A percentile compares a stretch with the other conserved stretches of the same genome.
Conservation (phyloP, 345 rosid species). For the Sapria himalayana region DNA sequence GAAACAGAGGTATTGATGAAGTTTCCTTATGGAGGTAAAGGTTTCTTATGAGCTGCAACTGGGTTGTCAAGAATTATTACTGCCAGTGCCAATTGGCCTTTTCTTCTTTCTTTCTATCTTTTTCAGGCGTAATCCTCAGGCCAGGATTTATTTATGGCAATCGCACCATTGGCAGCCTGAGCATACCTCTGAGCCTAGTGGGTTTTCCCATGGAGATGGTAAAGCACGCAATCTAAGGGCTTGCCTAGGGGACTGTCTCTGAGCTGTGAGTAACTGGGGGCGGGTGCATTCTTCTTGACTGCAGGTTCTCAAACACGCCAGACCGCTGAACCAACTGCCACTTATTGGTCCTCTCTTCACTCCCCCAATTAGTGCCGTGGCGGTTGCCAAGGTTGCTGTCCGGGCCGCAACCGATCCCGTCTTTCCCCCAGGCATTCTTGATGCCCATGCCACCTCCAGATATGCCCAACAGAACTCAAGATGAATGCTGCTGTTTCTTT, state of each 20-base stretch:
- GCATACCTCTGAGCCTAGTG: conserved; percentile 59
- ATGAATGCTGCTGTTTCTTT: conserved; percentile 10
- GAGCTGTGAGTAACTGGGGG: background rate
- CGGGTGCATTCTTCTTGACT: too few relatives aligned
- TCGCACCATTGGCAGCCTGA: conserved; percentile 58
- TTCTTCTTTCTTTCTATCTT: too few relatives aligned
- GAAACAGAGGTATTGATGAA: conserved; percentile 79
- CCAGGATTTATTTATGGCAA: conserved; percentile 96
- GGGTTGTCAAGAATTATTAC: too few relatives aligned
- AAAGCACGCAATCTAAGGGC: conserved; percentile 7
- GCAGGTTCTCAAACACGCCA: conserved; percentile 33
- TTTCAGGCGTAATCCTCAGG: conserved; percentile 65
- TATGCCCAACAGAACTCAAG: conserved; percentile 22
- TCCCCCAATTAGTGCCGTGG: conserved; percentile 29
- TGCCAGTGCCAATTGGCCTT: too few relatives aligned
- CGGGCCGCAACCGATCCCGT: conserved; percentile 41
- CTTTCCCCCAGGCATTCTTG: conserved; percentile 36
- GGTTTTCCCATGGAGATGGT: conserved; percentile 94
- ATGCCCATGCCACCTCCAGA: conserved; percentile 23
- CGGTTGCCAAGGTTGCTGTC: conserved; percentile 29
- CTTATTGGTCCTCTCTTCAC: conserved; percentile 33
- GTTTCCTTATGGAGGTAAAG: conserved; percentile 76
- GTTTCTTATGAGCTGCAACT: too few relatives aligned
- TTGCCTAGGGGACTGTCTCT: background rate
- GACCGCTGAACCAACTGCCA: conserved; percentile 34